A percentile compares a stretch with the other conserved stretches of the same genome.
Conservation (phyloP, 2,329 filamentous ascomycete species). For the Whalleya microplaca region DNA sequence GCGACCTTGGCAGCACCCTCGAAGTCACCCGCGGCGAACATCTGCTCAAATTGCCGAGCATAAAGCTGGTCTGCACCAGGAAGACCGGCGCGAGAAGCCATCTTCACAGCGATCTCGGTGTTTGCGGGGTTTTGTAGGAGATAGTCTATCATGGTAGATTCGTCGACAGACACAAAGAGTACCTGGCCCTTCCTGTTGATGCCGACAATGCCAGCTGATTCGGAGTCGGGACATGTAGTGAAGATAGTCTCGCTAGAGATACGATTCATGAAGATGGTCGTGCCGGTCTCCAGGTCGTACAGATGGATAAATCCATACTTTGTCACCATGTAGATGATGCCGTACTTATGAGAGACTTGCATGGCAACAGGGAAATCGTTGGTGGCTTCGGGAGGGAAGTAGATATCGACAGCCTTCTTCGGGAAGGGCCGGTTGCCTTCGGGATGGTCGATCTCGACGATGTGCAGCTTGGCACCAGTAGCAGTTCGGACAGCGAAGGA, state of each 20-base stretch:
- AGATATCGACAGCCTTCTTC: conserved; percentile 97
- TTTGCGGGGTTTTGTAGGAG: conserved; percentile 96
- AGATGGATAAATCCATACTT: conserved; percentile 99
- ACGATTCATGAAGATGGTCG: conserved; percentile 98
- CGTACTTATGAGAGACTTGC: conserved; percentile 96
- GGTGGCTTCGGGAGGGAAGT: conserved; percentile 92
- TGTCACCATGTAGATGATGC: conserved; percentile 94
- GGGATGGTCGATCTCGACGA: conserved; percentile 95
- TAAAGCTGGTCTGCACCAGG: conserved; percentile 95
- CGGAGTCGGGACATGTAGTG: conserved; percentile 82
- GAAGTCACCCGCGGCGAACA: conserved; percentile 80
- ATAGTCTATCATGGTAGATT: conserved; percentile 89
- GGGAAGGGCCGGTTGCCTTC: conserved; percentile 85
- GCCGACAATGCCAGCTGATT: conserved; percentile 86
- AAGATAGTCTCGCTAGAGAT: conserved; percentile 99
- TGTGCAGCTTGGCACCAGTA: conserved; percentile 90
- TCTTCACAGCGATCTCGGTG: conserved; percentile 89
- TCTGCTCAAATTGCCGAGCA: conserved; percentile 87
- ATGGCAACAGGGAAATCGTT: conserved; percentile 98
- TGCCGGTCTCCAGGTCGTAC: conserved; percentile 94
- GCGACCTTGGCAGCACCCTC: conserved; percentile 92
- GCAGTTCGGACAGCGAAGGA: conserved; percentile 92
- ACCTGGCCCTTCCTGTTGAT: conserved; percentile 99
- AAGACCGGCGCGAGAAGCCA: conserved; percentile 90
- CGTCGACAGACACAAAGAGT: conserved; percentile 90